Evolutionary conservation across 1,284 basidiomycete genomes (phyloP).

Genomic region (Puccinia polysora): DNA sequence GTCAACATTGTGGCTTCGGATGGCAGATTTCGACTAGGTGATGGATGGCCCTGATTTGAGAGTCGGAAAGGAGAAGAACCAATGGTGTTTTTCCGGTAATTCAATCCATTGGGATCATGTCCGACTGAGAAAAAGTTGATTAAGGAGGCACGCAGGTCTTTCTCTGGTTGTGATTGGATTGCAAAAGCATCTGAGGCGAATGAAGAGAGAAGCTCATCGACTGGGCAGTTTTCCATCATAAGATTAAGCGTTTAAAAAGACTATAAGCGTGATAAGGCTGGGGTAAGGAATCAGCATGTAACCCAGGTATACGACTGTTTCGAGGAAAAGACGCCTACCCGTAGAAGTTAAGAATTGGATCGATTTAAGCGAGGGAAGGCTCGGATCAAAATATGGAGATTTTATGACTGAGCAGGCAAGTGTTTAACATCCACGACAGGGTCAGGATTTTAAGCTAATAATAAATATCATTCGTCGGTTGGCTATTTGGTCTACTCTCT

Average conservation of each 20-base stretch:
- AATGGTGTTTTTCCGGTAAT: background rate
- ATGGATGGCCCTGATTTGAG: background rate
- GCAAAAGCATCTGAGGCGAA: constrained; percentile 36
- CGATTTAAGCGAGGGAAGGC: too few species aligned
- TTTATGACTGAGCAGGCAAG: too few species aligned
- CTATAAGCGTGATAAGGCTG: too few species aligned
- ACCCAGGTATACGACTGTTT: too few species aligned
- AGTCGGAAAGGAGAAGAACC: background rate
- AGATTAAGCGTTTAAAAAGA: background rate
- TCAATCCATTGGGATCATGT: background rate
- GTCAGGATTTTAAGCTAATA: too few species aligned
- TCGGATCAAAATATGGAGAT: too few species aligned
- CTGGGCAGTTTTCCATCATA: constrained; percentile 23
- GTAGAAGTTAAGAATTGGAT: too few species aligned
- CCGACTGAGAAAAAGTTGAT: constrained; percentile 10
- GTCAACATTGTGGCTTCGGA: background rate
- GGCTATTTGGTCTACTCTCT: too few species aligned
- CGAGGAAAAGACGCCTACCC: too few species aligned
- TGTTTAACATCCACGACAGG: too few species aligned
- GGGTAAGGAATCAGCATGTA: too few species aligned
- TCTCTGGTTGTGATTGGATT: constrained; percentile 36
- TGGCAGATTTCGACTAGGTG: background rate
- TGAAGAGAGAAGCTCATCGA: constrained; percentile 25
- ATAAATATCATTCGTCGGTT: too few species aligned
- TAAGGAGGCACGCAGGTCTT: constrained; percentile 33